phyloP scores from a whole-genome alignment of 1,284 basidiomycete genomes.

The Kalmanozyma brasiliensis region DNA sequence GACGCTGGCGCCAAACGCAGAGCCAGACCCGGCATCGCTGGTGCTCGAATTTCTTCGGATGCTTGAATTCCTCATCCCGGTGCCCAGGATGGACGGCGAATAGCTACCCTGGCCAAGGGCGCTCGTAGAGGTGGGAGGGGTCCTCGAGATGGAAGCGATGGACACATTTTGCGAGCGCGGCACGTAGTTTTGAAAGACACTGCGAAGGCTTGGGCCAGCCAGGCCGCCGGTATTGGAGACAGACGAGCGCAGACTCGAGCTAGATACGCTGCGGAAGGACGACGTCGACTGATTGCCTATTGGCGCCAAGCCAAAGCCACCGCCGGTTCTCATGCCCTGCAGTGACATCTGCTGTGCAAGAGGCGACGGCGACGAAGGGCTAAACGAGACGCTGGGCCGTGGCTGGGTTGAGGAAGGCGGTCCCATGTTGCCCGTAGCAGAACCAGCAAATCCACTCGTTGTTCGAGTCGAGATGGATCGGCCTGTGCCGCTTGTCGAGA shows the following conservation, averaged over 20 bases:
- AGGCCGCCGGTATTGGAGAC: conserved; percentile 15
- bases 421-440: conserved; percentile 6
- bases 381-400: conserved; percentile 48
- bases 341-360: conserved; percentile 52
- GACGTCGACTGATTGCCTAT: conserved; percentile 13
- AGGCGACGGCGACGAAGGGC: conserved; percentile 56
- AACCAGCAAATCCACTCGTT: conserved; percentile 19
- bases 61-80: conserved; percentile 25
- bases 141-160: conserved; percentile 27
- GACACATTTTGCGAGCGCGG: conserved; percentile 35
- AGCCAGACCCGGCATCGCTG: conserved; percentile 43
- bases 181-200: conserved; percentile 54
- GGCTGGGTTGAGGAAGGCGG: conserved; percentile 16
- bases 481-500: conserved; percentile 3
- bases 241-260: conserved; percentile 34
- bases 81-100: conserved; percentile 37
- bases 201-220: conserved; percentile 39
- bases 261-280: conserved; percentile 30
- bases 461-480: conserved; percentile 23
- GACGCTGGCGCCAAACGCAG: conserved; percentile 26
- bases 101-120: conserved; percentile 25
- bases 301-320: conserved; percentile 10
- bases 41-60: conserved; percentile 42
- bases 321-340: conserved; percentile 14
- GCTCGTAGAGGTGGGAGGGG: conserved; percentile 35